phyloP scores from a whole-genome alignment of 768 basidiomycete genomes.

The Tricholoma flavovirens region DNA sequence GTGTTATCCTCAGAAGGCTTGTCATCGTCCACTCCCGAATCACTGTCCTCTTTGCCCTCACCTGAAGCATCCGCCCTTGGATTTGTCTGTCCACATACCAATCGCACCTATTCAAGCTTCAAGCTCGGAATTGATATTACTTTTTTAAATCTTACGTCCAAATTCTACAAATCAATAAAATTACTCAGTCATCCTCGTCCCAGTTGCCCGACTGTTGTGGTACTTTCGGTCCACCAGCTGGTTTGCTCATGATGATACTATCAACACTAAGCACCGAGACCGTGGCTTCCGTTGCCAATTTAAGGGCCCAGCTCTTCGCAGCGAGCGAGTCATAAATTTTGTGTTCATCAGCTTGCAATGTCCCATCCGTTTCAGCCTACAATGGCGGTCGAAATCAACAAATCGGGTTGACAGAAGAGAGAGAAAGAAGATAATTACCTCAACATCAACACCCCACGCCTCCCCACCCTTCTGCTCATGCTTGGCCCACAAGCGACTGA shows the following conservation, averaged over 20 bases:
- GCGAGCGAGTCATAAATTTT: constrained; percentile 84
- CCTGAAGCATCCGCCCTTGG: too few relatives aligned
- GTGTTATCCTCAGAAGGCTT: too few relatives aligned
- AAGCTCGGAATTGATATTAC: neutral
- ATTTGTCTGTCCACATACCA: too few relatives aligned
- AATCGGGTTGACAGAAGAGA: neutral
- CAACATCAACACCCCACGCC: constrained; percentile 82
- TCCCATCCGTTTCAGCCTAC: constrained; percentile 76
- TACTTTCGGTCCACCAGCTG: constrained; percentile 83
- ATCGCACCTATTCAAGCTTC: too few relatives aligned
- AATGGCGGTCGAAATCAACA: constrained; percentile 1
- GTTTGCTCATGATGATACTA: constrained; percentile 95
- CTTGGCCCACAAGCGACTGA: constrained; percentile 85
- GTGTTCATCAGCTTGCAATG: constrained; percentile 53
- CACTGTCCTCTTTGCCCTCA: too few relatives aligned
- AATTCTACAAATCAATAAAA: neutral
- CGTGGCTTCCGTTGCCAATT: constrained; percentile 88
- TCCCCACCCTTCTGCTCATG: constrained; percentile 75
- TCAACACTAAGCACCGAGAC: constrained; percentile 90
- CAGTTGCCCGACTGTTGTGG: constrained; percentile 85
- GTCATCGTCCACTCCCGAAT: too few relatives aligned
- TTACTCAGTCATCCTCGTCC: constrained; percentile 64
- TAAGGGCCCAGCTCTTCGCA: constrained; percentile 86
- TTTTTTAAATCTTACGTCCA: neutral
- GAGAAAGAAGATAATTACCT: constrained; percentile 64